Base-by-base conservation (phyloP, 306 rosid genomes). In the Vicia faba region DNA sequence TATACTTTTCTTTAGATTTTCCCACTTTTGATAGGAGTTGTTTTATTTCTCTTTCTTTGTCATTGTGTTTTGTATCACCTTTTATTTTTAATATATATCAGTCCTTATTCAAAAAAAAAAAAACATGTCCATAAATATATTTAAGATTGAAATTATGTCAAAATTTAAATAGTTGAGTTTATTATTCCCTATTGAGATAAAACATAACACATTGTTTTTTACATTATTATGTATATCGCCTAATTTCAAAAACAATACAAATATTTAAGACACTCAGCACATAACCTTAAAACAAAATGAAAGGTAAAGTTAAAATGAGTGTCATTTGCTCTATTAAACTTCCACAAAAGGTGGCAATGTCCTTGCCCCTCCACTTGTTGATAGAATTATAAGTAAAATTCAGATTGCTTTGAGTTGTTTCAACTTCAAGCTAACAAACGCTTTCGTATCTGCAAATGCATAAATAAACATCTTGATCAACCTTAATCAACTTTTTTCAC, bases 391-490 rank as follows among this genome's bases (percentile, higher is more conserved):
- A 61, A 53, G 2, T 2, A 69, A 6, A 53, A 53, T 15, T 35
- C 55, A 63, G 12, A 55, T 38, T 45, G 43, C 13, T 39, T 1
- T 11, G 4, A 7, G 20, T 4, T 71, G 43, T 48, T 48, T 71
- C 77, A 77, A 16, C 43, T 48, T 70, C 64, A 77, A 13, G 33
- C 57, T 19, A 77, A 11, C 11, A 78, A 3, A 62, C 12, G 64
- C 54, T 78, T 78, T 41, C 78, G 68, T 19, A 78, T 60, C 81
- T 78, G 78, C 74, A 71, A 39, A 31, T 1, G 43, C 14, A 68
- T 23, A 11, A 13, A 68, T 20, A 11, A 66, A 13, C 38, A 6
- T 19, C 35, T 33, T 10, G 1, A 61, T 61, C 12, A 8, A 41
- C 11, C 41, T 29, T 36, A 35, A 64, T 13, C 8, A 68, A 50